Base-by-base conservation (phyloP, 352 stramenopile species). In the Phytophthora litchii region DNA sequence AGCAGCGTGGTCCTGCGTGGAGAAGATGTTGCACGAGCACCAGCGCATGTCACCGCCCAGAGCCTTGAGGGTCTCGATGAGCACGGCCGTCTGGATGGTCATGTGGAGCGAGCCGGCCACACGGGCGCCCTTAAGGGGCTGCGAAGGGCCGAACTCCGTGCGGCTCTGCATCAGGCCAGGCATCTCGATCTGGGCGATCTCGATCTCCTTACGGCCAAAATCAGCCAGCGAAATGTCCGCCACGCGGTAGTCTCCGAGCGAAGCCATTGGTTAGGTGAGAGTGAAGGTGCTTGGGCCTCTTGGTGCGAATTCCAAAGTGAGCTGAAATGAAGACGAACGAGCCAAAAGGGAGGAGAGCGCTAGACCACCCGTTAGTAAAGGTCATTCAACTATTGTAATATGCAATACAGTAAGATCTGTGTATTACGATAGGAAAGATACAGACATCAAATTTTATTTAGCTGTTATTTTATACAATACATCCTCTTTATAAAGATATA, bases 1-100 rank as follows among this genome's bases (percentile, higher is more conserved):
- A 35, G 97, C 97, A 43, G 96, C 97, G 84, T 99, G 97, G 79
- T 99, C 96, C 80, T 99, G 96, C 51, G 97, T 99, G 37, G 93
- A 99, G 83, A 99, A 99, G 64, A 99, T 99, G 94, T 99, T 99
- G 89, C 97, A 99, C 51, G 88, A 98, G 86, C 97, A 99, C 97
- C 97, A 99, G 54, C 97, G 91, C 43, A 99, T 96, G 78, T 99
- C 92, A 62, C 86, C 94, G 61, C 97, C 96, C 38, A 99, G 88
- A 21, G 92, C 85, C 76, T 98, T 97, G 21, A 99, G 80, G 13
- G 97, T 99, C 81, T 99, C 96, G 65, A 99, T 99, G 40, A 99
- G 91, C 54, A 99, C 97, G 17, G 96, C 97, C 14, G 97, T 99
- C 78, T 99, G 97, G 78, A 99, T 99, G 60, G 97, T 99, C 97